Evolutionary conservation across 768 basidiomycete species (phyloP).

Genomic region (Coprinellus aureogranulatus): DNA sequence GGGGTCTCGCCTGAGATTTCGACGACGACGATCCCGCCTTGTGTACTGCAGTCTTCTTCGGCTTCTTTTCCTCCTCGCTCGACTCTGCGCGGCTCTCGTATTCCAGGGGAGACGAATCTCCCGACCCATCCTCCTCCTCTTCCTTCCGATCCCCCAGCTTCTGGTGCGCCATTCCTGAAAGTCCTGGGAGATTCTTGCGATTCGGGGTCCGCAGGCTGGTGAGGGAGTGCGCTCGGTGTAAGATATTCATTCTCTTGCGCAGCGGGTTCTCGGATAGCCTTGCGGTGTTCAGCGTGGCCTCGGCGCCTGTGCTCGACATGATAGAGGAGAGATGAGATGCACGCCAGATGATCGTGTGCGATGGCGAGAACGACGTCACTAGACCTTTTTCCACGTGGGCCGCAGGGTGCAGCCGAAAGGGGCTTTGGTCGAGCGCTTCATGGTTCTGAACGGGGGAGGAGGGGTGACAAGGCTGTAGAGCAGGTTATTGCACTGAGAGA

Average conservation of each 20-base stretch:
- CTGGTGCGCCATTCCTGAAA: conserved; percentile 16
- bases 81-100: conserved; percentile 24
- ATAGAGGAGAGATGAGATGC: too few relatives aligned
- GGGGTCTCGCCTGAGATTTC: not conserved
- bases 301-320: too few relatives aligned
- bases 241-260: conserved; percentile 24
- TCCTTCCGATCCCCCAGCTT: not conserved
- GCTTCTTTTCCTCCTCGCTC: conserved; percentile 17
- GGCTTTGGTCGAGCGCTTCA: too few relatives aligned
- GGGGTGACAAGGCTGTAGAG: too few relatives aligned
- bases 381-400: too few relatives aligned
- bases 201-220: conserved; percentile 11
- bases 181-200: conserved; percentile 12
- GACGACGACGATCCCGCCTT: not conserved
- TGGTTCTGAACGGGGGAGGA: too few relatives aligned
- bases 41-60: not conserved
- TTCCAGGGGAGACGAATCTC: conserved; percentile 16
- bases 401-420: too few relatives aligned
- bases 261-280: conserved; percentile 12
- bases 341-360: too few relatives aligned
- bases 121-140: conserved; percentile 5
- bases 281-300: not conserved
- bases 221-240: conserved; percentile 27
- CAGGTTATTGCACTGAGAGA: too few relatives aligned
- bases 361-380: too few relatives aligned